Conservation (phyloP, 2,329 filamentous ascomycete species). For the Myriosclerotinia duriaeana region DNA sequence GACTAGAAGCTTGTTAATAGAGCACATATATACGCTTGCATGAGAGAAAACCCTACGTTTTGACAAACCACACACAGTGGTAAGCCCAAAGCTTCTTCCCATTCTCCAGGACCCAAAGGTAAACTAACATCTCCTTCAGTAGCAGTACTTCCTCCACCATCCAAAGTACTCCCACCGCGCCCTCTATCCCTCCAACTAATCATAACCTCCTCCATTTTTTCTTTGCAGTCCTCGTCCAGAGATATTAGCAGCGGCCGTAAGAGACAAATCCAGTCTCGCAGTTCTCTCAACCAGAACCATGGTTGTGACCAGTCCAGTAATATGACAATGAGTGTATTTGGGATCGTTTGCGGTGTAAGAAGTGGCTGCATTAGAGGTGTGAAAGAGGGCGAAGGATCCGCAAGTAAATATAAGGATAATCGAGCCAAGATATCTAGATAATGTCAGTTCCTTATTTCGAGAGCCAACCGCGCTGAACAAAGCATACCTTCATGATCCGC, state of each 20-base stretch:
- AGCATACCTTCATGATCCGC: slow-evolving; percentile 82
- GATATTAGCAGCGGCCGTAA: slow-evolving; percentile 74
- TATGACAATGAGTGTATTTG: slow-evolving; percentile 83
- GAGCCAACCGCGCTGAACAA: neutral
- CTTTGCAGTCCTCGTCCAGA: slow-evolving; percentile 72
- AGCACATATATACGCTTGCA: neutral
- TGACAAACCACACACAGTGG: slow-evolving; percentile 95
- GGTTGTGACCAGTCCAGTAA: slow-evolving; percentile 95
- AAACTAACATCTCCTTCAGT: slow-evolving; percentile 68
- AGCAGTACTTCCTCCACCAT: slow-evolving; percentile 56
- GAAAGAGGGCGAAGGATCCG: slow-evolving; percentile 80
- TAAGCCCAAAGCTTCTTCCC: slow-evolving; percentile 84
- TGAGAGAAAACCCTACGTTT: slow-evolving; percentile 59
- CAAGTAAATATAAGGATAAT: slow-evolving; percentile 83
- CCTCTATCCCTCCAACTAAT: slow-evolving; percentile 74
- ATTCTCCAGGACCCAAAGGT: slow-evolving; percentile 84
- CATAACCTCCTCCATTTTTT: slow-evolving; percentile 85
- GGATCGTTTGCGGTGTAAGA: slow-evolving; percentile 77
- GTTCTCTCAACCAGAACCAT: slow-evolving; percentile 85
- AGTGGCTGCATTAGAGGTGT: slow-evolving; percentile 80
- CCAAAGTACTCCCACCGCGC: slow-evolving; percentile 62
- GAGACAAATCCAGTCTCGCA: slow-evolving; percentile 86
- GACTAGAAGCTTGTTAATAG: slow-evolving; percentile 29
- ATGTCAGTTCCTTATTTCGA: slow-evolving; percentile 28
- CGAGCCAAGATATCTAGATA: slow-evolving; percentile 80